Percentiles rank a stretch among this genome's conserved stretches.
Conservation (phyloP, 75 land plant species). For the Cryptomeria japonica region DNA sequence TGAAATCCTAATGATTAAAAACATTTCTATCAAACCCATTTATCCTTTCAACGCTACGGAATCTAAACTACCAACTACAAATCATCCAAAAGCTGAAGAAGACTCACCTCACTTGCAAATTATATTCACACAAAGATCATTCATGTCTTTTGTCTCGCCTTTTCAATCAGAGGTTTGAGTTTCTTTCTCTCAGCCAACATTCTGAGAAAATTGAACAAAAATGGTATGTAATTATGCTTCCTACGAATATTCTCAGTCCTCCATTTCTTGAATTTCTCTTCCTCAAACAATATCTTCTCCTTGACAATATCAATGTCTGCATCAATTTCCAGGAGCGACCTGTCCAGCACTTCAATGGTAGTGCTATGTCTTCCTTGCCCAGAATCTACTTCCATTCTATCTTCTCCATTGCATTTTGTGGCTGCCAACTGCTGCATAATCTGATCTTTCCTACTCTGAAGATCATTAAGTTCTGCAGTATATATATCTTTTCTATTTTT, state of each 20-base stretch:
- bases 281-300: slow-evolving; percentile 88
- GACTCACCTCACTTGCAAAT: not conserved
- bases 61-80: not conserved
- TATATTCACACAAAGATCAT: slow-evolving; percentile 4
- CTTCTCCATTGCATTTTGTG: slow-evolving; percentile 31
- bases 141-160: slow-evolving; percentile 86
- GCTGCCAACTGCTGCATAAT: slow-evolving; percentile 52
- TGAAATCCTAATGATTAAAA: not conserved
- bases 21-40: not conserved
- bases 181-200: slow-evolving; percentile 97
- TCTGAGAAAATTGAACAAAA: slow-evolving; percentile 94
- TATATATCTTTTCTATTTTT: slow-evolving; percentile 95
- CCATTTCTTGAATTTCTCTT: slow-evolving; percentile 99
- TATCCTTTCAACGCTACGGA: not conserved
- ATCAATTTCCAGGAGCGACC: slow-evolving; percentile 65
- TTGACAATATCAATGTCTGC: slow-evolving; percentile 64
- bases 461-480: slow-evolving; percentile 75
- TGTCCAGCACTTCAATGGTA: slow-evolving; percentile 46
- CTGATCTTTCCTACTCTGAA: slow-evolving; percentile 66
- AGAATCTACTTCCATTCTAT: slow-evolving; percentile 22
- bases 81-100: not conserved
- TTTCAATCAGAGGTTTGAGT: slow-evolving; percentile 96
- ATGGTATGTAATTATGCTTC: slow-evolving; percentile 98
- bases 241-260: slow-evolving; percentile 93
- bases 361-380: slow-evolving; percentile 16